Evolutionary conservation across 1,139 yeast genomes (phyloP).

Genomic region (Magnusiomyces tetraspermus): DNA sequence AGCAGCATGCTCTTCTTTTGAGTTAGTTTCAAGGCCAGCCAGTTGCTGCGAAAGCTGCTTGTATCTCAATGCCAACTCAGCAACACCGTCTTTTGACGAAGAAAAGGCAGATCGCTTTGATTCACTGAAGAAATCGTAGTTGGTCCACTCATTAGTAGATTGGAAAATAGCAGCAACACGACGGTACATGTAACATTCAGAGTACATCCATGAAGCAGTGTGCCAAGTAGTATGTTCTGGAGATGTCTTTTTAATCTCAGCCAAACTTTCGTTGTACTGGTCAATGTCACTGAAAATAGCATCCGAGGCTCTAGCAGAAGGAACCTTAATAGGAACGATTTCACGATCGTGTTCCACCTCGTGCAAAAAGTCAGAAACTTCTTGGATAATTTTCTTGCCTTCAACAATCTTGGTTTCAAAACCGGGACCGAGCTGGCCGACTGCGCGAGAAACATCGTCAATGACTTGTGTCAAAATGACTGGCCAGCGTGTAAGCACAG

Average conservation of each 20-base stretch:
- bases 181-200: constrained; percentile 80
- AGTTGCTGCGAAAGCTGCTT: constrained; percentile 37
- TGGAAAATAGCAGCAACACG: constrained; percentile 39
- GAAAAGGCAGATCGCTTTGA: constrained; percentile 60
- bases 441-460: constrained; percentile 44
- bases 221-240: constrained; percentile 46
- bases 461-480: constrained; percentile 60
- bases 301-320: constrained; percentile 17
- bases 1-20: neutral
- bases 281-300: constrained; percentile 24
- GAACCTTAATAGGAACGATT: constrained; percentile 17
- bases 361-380: constrained; percentile 31
- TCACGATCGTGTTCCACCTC: constrained; percentile 28
- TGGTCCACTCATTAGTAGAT: neutral
- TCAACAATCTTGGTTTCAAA: constrained; percentile 23
- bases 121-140: neutral
- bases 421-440: constrained; percentile 18
- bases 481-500: constrained; percentile 83
- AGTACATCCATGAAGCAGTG: constrained; percentile 85
- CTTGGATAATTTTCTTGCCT: constrained; percentile 31
- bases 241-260: constrained; percentile 27
- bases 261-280: constrained; percentile 36
- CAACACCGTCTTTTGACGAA: constrained; percentile 68
- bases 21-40: neutral
- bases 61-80: constrained; percentile 71